Evolutionary conservation across 1,139 yeast genomes (phyloP).

Genomic region (Maudiozyma humilis): DNA sequence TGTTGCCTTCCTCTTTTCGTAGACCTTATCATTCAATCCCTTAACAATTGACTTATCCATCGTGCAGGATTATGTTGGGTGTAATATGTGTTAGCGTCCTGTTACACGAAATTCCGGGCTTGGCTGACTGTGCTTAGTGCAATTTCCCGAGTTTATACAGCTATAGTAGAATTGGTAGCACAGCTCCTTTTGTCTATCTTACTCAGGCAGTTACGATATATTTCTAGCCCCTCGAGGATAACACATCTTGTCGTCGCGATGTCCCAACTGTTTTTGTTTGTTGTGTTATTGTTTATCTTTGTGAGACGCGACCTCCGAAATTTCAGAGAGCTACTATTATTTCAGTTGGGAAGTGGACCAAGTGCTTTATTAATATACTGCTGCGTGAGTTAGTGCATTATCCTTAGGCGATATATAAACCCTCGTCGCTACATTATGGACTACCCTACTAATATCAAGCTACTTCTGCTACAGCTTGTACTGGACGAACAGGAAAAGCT

Average conservation of each 20-base stretch:
- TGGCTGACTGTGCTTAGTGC: no score
- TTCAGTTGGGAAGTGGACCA: no score
- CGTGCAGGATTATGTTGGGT: neutral
- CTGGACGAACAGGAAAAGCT: conserved; percentile 26
- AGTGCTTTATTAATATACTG: no score
- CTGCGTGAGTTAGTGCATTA: no score
- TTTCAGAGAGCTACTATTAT: no score
- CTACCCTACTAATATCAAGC: conserved; percentile 20
- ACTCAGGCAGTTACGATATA: no score
- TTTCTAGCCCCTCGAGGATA: no score
- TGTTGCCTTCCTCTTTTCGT: conserved; percentile 90
- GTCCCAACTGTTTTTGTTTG: neutral
- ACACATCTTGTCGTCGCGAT: neutral
- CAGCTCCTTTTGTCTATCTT: no score
- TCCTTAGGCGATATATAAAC: no score
- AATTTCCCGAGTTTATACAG: no score
- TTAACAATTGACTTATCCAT: conserved; percentile 67
- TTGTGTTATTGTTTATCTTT: neutral
- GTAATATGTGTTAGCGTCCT: neutral
- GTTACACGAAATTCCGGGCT: no score
- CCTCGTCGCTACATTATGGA: conserved; percentile 1
- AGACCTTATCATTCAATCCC: conserved; percentile 82
- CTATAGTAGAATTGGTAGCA: no score
- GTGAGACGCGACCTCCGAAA: neutral
- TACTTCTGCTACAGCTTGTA: conserved; percentile 24